phyloP scores from a whole-genome alignment of 768 basidiomycete genomes.

The Auriscalpium orientale region DNA sequence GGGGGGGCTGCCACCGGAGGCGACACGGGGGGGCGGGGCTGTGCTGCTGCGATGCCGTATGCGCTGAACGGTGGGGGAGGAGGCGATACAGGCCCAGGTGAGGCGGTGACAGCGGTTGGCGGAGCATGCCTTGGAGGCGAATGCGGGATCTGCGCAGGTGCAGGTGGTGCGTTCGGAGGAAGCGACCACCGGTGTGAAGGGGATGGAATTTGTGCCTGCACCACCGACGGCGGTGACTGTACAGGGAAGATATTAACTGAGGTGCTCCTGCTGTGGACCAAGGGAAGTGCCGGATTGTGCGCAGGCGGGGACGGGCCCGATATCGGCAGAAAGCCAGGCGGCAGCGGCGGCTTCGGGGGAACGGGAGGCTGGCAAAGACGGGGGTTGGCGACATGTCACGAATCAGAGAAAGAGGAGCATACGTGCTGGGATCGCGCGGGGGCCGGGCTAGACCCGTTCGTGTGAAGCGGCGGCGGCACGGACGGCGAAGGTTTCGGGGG shows the following conservation, averaged over 20 bases:
- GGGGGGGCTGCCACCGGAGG: constrained; percentile 7
- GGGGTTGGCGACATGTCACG: constrained; percentile 6
- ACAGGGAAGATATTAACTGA: constrained; percentile 8
- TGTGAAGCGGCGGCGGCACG: constrained; percentile 1
- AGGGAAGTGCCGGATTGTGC: constrained; percentile 8
- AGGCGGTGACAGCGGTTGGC: neutral
- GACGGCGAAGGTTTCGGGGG: neutral
- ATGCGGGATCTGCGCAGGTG: constrained; percentile 1
- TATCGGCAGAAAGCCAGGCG: constrained; percentile 28
- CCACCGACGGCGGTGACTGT: neutral
- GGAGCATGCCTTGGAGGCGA: constrained; percentile 7
- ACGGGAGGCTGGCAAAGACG: constrained; percentile 12
- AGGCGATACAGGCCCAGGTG: neutral
- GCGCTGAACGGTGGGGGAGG: constrained; percentile 4
- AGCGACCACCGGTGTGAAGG: constrained; percentile 16
- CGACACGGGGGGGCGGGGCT: constrained; percentile 1
- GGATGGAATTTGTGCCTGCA: neutral
- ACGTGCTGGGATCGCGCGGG: constrained; percentile 4
- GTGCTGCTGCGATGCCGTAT: constrained; percentile 10
- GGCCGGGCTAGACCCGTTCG: constrained; percentile 4
- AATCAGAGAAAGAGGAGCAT: constrained; percentile 11
- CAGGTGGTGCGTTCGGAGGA: constrained; percentile 23
- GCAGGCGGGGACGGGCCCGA: constrained; percentile 9
- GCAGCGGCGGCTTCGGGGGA: constrained; percentile 24
- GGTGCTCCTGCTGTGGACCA: constrained; percentile 17